Base-by-base conservation (phyloP, 192 early-diverging fungal species). In the Backusella tuberculispora region DNA sequence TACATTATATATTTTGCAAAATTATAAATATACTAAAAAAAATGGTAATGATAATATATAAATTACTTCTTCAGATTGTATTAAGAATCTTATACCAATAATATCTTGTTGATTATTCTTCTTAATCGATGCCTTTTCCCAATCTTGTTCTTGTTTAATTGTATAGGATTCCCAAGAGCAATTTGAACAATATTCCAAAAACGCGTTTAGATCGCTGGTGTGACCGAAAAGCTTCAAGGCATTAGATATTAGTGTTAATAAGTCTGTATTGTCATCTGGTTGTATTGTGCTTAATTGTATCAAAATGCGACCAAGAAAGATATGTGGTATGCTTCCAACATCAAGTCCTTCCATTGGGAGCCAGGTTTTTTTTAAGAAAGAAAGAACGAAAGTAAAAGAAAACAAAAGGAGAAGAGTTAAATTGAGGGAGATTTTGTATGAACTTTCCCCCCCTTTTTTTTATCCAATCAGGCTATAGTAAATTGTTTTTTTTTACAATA, bases 181-280 rank as follows among this genome's bases (percentile, higher is more conserved):
- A 24, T 10, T 24, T 29, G 42, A 47, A 29, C 68, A 69, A 24
- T 69, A 69, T 14, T 69, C 26, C 5, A 69, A 45, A 69, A 69
- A 69, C 68, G 68, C 68, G 68, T 69, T 17, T 15, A 69, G 19
- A 42, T 69, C 44, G 44, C 45, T 47, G 6, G 68, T 69, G 24
- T 40, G 13, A 17, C 68, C 68, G 15, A 46, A 69, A 0, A 45
- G 43, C 8, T 45, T 45, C 42, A 69, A 47, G 6, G 24, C 68
- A 46, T 43, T 45, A 6, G 43, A 19, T 6, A 69, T 44, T 6
- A 34, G 15, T 4, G n/a, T 34, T 12, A 69, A 6, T 7, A 69
- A 17, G 12, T 47, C 43, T 34, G 19, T n/a, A 17, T 45, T 24
- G 9, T 69, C 43, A 43, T 43, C 68, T 6, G 21, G 26, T 34